A percentile compares a stretch with the other conserved stretches of the same genome.
Evolutionary conservation across 192 early-diverging fungal genomes (phyloP).

Genomic region (Entomortierella chlamydospora): DNA sequence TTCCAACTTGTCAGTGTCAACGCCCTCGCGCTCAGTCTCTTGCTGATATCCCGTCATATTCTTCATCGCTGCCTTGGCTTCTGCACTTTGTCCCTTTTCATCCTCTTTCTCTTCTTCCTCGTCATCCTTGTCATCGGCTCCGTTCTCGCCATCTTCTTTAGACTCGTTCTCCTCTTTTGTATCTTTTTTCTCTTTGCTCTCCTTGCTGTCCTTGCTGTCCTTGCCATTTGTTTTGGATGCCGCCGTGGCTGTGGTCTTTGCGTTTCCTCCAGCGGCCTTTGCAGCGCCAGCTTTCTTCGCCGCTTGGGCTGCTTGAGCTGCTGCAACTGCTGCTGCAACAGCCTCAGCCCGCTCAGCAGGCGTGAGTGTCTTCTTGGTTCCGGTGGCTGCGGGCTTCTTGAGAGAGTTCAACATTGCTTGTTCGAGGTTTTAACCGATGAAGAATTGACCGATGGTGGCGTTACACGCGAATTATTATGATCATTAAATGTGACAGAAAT

Average conservation of each 20-base stretch:
- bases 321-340: slow-evolving; percentile 30
- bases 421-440: not conserved
- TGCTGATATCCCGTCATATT: slow-evolving; percentile 61
- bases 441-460: not conserved
- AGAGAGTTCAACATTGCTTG: slow-evolving; percentile 33
- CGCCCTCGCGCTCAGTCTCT: slow-evolving; percentile 57
- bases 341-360: slow-evolving; percentile 34
- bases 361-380: slow-evolving; percentile 46
- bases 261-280: slow-evolving; percentile 28
- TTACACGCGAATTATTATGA: not conserved
- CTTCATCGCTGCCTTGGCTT: slow-evolving; percentile 69
- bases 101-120: slow-evolving; percentile 55
- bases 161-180: slow-evolving; percentile 7
- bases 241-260: slow-evolving; percentile 17
- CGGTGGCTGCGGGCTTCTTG: slow-evolving; percentile 39
- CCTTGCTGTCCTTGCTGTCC: slow-evolving; percentile 20
- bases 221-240: slow-evolving; percentile 34
- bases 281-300: slow-evolving; percentile 38
- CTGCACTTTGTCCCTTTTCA: slow-evolving; percentile 59
- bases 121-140: slow-evolving; percentile 51
- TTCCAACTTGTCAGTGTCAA: slow-evolving; percentile 63
- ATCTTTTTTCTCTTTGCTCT: slow-evolving; percentile 21
- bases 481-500: not conserved
- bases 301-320: slow-evolving; percentile 24
- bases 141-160: slow-evolving; percentile 6